Base-by-base conservation (phyloP, 2,329 filamentous ascomycete genomes). In the Neonectria hederae region DNA sequence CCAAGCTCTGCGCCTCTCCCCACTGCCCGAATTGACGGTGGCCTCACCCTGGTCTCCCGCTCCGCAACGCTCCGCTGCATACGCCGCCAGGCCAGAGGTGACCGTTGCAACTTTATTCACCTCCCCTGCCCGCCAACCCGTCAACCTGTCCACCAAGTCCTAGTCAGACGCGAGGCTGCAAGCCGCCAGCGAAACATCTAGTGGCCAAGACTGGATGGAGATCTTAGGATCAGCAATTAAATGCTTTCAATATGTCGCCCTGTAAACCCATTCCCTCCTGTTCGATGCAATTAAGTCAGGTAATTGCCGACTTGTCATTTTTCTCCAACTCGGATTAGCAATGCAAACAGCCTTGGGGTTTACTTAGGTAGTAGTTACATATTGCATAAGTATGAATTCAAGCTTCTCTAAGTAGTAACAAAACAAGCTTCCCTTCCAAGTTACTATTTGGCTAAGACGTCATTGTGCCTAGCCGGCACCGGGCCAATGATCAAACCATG, bases 1-100 rank as follows among this genome's bases (percentile, higher is more conserved):
- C 62, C 65, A 69, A 67, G 54, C 62, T 69, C 62, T 61, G 53
- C 45, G 48, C 38, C 60, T 21, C 59, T 71, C 71, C 69, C 70
- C 74, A 75, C 73, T 63, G 56, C 67, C 58, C 69, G 58, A 72
- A 63, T 67, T 63, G 66, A 67, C 68, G 65, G 71, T 67, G 65
- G 63, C 52, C 62, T 63, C 46, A 71, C 69, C 74, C 74, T 67
- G 63, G 74, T 75, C 72, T 74, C 69, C 74, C 72, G 73, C 65
- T 69, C 64, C 63, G 57, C 45, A 48, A 40, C 38, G 4, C 53
- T 46, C 66, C 46, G 69, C 59, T 63, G 63, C 71, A 65, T 72
- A 67, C 62, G 62, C 59, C 65, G 58, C 55, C 58, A 65, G 65
- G 51, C 65, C 70, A 56, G 65, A 62, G 66, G 54, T 67, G 66